These are phyloP conservation scores for Wickerhamiella occidentalis DNA, from an alignment of 805 yeast species.

Conservation along the genomic window DNA sequence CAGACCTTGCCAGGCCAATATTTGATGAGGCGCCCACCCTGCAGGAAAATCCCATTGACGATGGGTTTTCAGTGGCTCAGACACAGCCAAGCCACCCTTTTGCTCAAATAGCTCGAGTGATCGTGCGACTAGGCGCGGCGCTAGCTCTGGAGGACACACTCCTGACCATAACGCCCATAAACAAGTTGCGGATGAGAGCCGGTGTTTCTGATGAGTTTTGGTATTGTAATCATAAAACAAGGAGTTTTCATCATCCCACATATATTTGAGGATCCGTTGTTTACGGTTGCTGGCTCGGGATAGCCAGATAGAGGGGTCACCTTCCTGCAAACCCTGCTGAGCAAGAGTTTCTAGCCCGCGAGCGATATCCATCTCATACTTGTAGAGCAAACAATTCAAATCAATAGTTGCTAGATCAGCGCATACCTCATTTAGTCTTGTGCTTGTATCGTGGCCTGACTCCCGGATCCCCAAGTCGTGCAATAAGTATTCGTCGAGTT, in stretches of 20 bases:
- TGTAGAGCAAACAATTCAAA: constrained; percentile 71
- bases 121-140: constrained; percentile 42
- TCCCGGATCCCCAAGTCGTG: constrained; percentile 95
- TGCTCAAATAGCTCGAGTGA: constrained; percentile 65
- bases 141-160: constrained; percentile 54
- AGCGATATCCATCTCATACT: constrained; percentile 81
- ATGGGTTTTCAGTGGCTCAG: constrained; percentile 65
- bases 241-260: constrained; percentile 75
- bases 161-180: constrained; percentile 91
- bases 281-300: constrained; percentile 45
- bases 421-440: constrained; percentile 79
- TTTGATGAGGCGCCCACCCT: constrained; percentile 99
- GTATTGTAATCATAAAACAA: constrained; percentile 78
- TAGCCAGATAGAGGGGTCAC: neutral
- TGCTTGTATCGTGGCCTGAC: constrained; percentile 91
- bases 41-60: constrained; percentile 97
- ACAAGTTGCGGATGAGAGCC: constrained; percentile 76
- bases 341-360: constrained; percentile 43
- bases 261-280: constrained; percentile 45
- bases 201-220: constrained; percentile 39
- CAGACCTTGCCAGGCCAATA: constrained; percentile 84
- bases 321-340: no score
- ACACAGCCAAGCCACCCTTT: constrained; percentile 82
- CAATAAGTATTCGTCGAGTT: constrained; percentile 73
- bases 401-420: constrained; percentile 87